Base-by-base conservation (phyloP, 371 early-diverging fungal species). In the Mucor mucedo region DNA sequence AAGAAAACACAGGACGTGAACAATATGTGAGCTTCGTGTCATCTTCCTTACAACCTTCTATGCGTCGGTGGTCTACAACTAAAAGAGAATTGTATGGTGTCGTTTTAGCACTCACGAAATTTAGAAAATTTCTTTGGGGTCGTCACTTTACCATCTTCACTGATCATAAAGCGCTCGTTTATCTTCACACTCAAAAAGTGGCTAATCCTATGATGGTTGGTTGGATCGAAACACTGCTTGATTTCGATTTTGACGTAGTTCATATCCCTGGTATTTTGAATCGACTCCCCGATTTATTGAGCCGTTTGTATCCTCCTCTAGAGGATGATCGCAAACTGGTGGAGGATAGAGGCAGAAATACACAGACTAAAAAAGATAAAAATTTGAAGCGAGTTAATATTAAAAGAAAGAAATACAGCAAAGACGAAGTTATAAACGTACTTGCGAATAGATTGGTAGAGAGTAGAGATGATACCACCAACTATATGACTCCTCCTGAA, bases 51-150 rank as follows among this genome's bases (percentile, higher is more conserved):
- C 33, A 41, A 9, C 44, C 55, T n/a, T 54, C 60, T 8, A 33
- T 57, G 48, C 14, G 61, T 3, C 32, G 28, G 5, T 61, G 41
- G 29, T 7, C 21, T 9, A 52, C 53, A 0, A 61, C 62, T n/a
- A 50, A 57, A 56, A 21, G 50, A 47, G 67, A 66, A 52, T n/a
- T 56, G 1, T 57, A 47, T 30, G 67, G 62, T 8, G 28, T 66
- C 0, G 29, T 62, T 1, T 68, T 63, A 13, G 63, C 68, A 0
- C 28, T 76, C 0, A 32, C 42, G 8, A 63, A 69, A 33, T 69
- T 76, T 42, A 64, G 60, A 21, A 60, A 62, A 16, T 21, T 77
- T 62, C 11, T 77, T 0, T 71, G 58, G 62, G 71, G 70, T 0
- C 32, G 5, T 33, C 33, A 32, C 0, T 63, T 71, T 54, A 57